Percentiles rank a stretch among this genome's conserved stretches.
phyloP scores from a whole-genome alignment of 805 yeast species.

The Sungouiella blattae region DNA sequence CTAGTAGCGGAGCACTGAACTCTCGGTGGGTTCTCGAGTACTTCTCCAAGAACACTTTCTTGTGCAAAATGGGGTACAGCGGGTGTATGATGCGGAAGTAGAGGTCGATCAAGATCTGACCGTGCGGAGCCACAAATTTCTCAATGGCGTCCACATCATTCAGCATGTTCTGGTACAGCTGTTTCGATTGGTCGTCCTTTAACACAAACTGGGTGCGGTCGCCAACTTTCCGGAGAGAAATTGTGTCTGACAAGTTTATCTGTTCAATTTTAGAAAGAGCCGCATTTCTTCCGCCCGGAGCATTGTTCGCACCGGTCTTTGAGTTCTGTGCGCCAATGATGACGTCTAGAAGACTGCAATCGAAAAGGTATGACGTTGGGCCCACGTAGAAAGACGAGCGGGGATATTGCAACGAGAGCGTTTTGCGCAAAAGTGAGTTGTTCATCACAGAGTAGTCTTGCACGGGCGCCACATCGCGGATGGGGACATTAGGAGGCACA shows the following conservation, averaged over 20 bases:
- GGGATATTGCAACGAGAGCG: slow-evolving; percentile 79
- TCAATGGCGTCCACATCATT: slow-evolving; percentile 82
- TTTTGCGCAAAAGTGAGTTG: slow-evolving; percentile 62
- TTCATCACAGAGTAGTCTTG: slow-evolving; percentile 65
- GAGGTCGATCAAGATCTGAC: slow-evolving; percentile 71
- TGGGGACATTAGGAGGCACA: slow-evolving; percentile 40
- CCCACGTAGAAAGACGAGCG: slow-evolving; percentile 88
- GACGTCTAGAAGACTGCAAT: slow-evolving; percentile 61
- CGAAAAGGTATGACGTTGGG: slow-evolving; percentile 76
- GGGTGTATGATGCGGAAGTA: slow-evolving; percentile 89
- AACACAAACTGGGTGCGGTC: slow-evolving; percentile 71
- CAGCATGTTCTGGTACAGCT: slow-evolving; percentile 63
- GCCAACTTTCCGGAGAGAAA: slow-evolving; percentile 76
- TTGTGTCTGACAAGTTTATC: slow-evolving; percentile 62
- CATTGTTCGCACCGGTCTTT: slow-evolving; percentile 23
- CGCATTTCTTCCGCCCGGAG: slow-evolving; percentile 6
- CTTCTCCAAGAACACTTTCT: slow-evolving; percentile 86
- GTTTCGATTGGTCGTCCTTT: slow-evolving; percentile 75
- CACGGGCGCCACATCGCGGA: slow-evolving; percentile 55
- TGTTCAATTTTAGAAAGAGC: slow-evolving; percentile 59
- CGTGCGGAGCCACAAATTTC: slow-evolving; percentile 86
- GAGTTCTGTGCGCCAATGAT: slow-evolving; percentile 41
- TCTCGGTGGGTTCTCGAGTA: slow-evolving; percentile 89
- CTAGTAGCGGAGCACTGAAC: slow-evolving; percentile 84
- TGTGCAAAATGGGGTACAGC: slow-evolving; percentile 85